Conservation (phyloP, 2,329 filamentous ascomycete genomes). For the Pyricularia pennisetigena region DNA sequence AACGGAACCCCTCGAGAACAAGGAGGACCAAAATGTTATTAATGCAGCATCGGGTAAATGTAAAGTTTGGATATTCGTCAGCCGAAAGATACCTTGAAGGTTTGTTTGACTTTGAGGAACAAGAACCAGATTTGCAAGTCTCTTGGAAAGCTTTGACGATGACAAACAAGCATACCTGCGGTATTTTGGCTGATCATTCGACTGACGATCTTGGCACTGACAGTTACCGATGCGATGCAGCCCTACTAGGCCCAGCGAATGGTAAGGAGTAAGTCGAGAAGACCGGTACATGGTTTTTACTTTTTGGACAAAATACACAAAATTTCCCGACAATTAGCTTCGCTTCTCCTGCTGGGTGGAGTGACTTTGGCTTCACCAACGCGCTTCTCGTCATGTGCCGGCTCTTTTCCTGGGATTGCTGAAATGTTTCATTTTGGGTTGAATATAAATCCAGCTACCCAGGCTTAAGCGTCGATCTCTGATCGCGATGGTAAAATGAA, state of each 20-base stretch:
- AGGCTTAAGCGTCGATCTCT: neutral
- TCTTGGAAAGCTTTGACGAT: neutral
- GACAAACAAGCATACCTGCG: neutral
- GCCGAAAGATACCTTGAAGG: too few relatives aligned
- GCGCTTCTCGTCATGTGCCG: neutral
- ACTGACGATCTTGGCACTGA: neutral
- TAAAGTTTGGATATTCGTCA: too few relatives aligned
- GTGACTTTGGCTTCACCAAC: neutral
- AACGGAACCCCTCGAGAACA: too few relatives aligned
- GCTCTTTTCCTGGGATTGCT: neutral
- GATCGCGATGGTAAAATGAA: neutral
- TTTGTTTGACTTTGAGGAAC: too few relatives aligned
- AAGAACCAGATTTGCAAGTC: neutral
- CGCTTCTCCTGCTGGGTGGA: neutral
- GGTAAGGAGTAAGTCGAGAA: neutral
- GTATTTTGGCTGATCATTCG: neutral
- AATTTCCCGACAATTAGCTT: neutral
- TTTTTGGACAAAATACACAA: neutral
- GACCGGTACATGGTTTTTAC: neutral
- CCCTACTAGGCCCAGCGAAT: neutral
- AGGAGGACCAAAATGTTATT: too few relatives aligned
- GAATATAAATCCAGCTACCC: too few relatives aligned
- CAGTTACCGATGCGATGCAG: neutral
- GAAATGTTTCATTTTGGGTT: neutral
- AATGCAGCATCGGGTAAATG: too few relatives aligned